These are phyloP conservation scores for Aurifilum marmelostoma DNA, from an alignment of 2,329 filamentous ascomycete species.

Conservation along the genomic window DNA sequence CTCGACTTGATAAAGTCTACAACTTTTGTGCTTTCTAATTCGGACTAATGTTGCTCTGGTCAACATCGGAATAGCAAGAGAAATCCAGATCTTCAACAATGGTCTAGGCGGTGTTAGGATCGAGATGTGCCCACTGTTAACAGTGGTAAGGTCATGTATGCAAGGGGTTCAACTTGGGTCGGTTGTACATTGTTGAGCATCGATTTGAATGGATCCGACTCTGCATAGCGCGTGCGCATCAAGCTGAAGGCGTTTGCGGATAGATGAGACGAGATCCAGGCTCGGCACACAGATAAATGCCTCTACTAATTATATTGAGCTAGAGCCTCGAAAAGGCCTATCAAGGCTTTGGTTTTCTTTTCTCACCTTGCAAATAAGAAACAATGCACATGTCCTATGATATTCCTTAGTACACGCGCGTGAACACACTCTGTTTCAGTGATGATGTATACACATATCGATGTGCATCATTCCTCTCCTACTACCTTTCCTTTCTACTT, in stretches of 20 bases:
- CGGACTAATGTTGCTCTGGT: background rate
- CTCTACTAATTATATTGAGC: background rate
- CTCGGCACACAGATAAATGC: background rate
- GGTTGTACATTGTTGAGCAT: background rate
- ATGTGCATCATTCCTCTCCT: background rate
- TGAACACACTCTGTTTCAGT: too few relatives aligned
- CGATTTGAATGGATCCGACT: background rate
- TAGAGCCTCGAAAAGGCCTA: background rate
- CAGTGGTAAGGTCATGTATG: background rate
- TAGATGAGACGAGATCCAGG: background rate
- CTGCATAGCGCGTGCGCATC: background rate
- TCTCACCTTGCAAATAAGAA: background rate
- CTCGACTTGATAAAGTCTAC: too few relatives aligned
- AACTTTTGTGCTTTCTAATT: too few relatives aligned
- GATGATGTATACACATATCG: background rate
- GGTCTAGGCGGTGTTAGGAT: background rate
- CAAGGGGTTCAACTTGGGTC: background rate
- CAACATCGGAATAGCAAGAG: background rate
- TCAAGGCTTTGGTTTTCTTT: background rate
- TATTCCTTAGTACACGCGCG: background rate
- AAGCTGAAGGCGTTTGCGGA: background rate
- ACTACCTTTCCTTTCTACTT: background rate
- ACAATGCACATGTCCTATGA: background rate
- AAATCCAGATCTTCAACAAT: background rate
- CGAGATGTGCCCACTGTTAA: background rate